phyloP scores from a whole-genome alignment of 176 grass and related monocot genomes.

The Aegilops umbellulata region DNA sequence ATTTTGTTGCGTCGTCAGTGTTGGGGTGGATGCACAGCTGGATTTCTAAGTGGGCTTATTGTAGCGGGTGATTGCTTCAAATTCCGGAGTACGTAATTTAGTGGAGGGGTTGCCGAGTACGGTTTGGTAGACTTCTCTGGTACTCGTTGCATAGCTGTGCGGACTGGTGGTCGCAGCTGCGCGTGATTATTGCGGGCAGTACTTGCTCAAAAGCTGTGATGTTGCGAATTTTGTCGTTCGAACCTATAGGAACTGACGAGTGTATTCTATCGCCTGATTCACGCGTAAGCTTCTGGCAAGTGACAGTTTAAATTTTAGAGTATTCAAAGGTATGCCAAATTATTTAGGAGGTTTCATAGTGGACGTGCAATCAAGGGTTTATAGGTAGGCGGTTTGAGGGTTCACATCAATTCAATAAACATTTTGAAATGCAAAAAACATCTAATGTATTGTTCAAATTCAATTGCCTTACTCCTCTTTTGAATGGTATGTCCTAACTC shows the following conservation, averaged over 20 bases:
- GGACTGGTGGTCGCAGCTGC: neutral
- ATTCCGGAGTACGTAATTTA: constrained; percentile 10
- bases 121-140: neutral
- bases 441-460: neutral
- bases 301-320: neutral
- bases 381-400: neutral
- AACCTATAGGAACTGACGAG: neutral
- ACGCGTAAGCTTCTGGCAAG: neutral
- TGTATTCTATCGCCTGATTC: neutral
- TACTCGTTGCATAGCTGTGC: neutral
- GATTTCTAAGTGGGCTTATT: neutral
- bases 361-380: neutral
- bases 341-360: neutral
- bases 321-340: neutral
- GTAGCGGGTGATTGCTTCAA: neutral
- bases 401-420: neutral
- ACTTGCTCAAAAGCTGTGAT: neutral
- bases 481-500: neutral
- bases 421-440: neutral
- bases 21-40: neutral
- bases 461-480: neutral
- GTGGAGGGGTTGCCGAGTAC: neutral
- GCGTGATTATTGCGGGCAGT: neutral
- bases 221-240: neutral
- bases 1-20: neutral